Base-by-base conservation (phyloP, 2,329 filamentous ascomycete species). In the Pochonia chlamydosporia region DNA sequence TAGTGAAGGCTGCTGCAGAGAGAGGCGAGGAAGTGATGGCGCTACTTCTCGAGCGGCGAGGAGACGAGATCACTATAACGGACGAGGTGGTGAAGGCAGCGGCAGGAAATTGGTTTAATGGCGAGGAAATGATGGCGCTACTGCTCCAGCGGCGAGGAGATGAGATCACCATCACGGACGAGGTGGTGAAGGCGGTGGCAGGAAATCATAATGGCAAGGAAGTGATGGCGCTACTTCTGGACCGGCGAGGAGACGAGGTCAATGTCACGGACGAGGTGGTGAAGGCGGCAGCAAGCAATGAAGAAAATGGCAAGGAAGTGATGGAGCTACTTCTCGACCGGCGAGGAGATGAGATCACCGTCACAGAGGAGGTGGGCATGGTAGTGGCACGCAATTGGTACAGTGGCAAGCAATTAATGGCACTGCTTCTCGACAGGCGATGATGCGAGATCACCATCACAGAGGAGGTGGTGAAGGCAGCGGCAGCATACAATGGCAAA, bases 121-220 rank as follows among this genome's bases (percentile, higher is more conserved):
- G 28, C 28, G 28, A 31, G 28, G 28, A 31, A 14, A 9, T 9
- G 28, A 31, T 31, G n/a, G n/a, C n/a, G n/a, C n/a, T n/a, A n/a
- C n/a, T n/a, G n/a, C n/a, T n/a, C n/a, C n/a, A n/a, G n/a, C 28
- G 28, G 28, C 28, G 28, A 31, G 28, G 28, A 8, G 14, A 31
- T n/a, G n/a, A n/a, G n/a, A n/a, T n/a, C 28, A 31, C 28, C 9
- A 31, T 31, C 14, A 31, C 28, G 9, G 28, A 31, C 14, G 28
- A 31, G 28, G 28, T 31, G 14, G 28, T 31, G 28, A 43, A 47
- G 25, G 50, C 48, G 14, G 42, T 14, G 28, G 28, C 28, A 31
- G 28, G 28, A 14, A 31, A 31, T 31, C 28, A 31, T 31, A 31
- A 14, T 14, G 28, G 28, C 14, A 31, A 31, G 28, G 28, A 31